Evolutionary conservation across 805 yeast genomes (phyloP).

Genomic region (Sugiyamaella boreocaroliniensis): DNA sequence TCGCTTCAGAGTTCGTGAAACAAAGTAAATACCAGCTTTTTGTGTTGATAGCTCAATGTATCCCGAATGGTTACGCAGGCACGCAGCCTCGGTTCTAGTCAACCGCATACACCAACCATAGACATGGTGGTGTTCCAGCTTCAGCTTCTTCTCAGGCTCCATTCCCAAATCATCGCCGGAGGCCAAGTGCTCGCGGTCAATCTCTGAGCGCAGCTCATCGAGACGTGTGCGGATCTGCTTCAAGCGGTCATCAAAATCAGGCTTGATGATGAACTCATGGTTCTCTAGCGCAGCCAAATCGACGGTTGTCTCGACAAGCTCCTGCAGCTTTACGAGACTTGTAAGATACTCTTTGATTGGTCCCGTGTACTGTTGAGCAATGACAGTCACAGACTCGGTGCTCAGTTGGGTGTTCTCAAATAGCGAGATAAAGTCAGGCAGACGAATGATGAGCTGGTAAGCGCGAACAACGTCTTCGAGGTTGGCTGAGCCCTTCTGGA

Average conservation of each 20-base stretch:
- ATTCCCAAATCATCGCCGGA: slow-evolving; percentile 70
- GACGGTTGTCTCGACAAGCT: slow-evolving; percentile 85
- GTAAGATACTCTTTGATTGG: slow-evolving; percentile 46
- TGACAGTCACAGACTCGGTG: slow-evolving; percentile 25
- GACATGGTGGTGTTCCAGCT: slow-evolving; percentile 76
- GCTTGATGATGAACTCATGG: slow-evolving; percentile 77
- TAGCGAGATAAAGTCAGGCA: slow-evolving; percentile 61
- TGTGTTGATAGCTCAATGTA: slow-evolving; percentile 82
- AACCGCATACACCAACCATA: slow-evolving; percentile 95
- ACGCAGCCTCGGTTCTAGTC: slow-evolving; percentile 79
- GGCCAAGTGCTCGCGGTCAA: slow-evolving; percentile 52
- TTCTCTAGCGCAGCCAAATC: slow-evolving; percentile 77
- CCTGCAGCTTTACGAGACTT: slow-evolving; percentile 63
- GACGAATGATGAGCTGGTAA: slow-evolving; percentile 65
- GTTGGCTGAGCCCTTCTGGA: slow-evolving; percentile 47
- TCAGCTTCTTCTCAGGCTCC: slow-evolving; percentile 82
- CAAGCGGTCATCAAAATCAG: slow-evolving; percentile 81
- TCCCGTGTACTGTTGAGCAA: slow-evolving; percentile 48
- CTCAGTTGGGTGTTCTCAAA: slow-evolving; percentile 41
- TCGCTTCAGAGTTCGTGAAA: slow-evolving; percentile 58
- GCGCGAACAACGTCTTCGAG: slow-evolving; percentile 86
- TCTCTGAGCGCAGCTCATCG: slow-evolving; percentile 46
- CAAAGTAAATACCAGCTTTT: slow-evolving; percentile 91
- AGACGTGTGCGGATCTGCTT: slow-evolving; percentile 52
- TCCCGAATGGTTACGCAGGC: slow-evolving; percentile 53